phyloP scores from a whole-genome alignment of 108 stramenopile genomes.

The Nitzschia sp. region DNA sequence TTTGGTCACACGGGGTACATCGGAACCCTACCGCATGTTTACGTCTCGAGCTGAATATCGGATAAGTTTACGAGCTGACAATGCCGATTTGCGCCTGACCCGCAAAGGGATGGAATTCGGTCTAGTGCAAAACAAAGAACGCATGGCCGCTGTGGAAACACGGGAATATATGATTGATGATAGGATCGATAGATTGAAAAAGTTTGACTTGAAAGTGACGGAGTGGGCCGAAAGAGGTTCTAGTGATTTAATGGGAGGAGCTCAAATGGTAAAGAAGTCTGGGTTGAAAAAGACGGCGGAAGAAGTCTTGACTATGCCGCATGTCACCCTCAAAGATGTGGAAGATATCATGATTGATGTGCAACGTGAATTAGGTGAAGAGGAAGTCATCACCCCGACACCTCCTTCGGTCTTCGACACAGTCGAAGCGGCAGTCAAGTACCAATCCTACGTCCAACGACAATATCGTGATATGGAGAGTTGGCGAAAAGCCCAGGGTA shows the following conservation, averaged over 20 bases:
- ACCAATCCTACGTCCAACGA: conserved; percentile 79
- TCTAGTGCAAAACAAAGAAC: conserved; percentile 80
- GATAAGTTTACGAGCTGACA: conserved; percentile 90
- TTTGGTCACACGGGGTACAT: conserved; percentile 92
- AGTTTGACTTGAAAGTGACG: conserved; percentile 74
- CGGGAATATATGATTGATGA: conserved; percentile 75
- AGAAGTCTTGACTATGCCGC: conserved; percentile 87
- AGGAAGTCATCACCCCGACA: conserved; percentile 28
- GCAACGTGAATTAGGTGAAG: conserved; percentile 30
- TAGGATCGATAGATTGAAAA: conserved; percentile 55
- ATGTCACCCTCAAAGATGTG: conserved; percentile 78
- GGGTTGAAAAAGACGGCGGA: conserved; percentile 87
- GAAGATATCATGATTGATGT: conserved; percentile 78
- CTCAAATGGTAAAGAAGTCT: conserved; percentile 51
- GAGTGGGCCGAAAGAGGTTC: conserved; percentile 85
- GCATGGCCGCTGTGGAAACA: conserved; percentile 78
- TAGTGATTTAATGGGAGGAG: conserved; percentile 78
- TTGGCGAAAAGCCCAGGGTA: conserved; percentile 87
- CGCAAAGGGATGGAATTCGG: conserved; percentile 89
- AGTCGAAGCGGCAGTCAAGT: conserved; percentile 93
- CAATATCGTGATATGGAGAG: conserved; percentile 95
- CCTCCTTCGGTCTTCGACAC: conserved; percentile 85
- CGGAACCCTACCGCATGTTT: conserved; percentile 98
- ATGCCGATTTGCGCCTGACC: conserved; percentile 95
- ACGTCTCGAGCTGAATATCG: conserved; percentile 96